Percentiles rank a stretch among this genome's conserved stretches.
Evolutionary conservation across 73 alveolate genomes (phyloP).

Genomic region (Tetrahymena malaccensis): DNA sequence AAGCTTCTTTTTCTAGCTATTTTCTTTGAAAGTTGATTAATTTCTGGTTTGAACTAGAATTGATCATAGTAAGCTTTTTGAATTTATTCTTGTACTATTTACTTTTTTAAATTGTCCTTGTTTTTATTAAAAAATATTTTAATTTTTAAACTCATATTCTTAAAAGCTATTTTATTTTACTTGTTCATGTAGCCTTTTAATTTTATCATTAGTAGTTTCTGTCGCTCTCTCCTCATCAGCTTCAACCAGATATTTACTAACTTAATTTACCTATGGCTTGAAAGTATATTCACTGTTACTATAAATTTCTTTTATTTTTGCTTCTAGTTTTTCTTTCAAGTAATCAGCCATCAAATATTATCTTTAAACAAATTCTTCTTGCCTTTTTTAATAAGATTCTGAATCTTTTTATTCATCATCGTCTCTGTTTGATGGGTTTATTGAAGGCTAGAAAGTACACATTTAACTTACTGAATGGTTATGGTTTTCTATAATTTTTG

Average conservation of each 20-base stretch:
- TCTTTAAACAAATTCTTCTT: neutral
- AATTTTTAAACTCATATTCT: neutral
- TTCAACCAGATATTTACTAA: conserved; percentile 17
- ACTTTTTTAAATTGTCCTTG: conserved; percentile 26
- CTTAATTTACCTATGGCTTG: conserved; percentile 17
- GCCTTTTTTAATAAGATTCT: neutral
- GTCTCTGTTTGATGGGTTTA: conserved; percentile 14
- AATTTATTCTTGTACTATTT: conserved; percentile 13
- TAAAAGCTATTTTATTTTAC: neutral
- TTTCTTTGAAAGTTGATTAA: conserved; percentile 1
- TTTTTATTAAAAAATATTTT: neutral
- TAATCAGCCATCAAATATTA: conserved; percentile 41
- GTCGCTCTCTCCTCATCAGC: conserved; percentile 33
- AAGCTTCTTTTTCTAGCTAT: conserved; percentile 19
- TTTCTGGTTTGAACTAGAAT: conserved; percentile 23
- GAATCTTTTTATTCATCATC: neutral
- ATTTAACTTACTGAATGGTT: neutral
- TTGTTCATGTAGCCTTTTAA: conserved; percentile 9
- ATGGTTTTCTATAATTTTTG: neutral
- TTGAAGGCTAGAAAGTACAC: conserved; percentile 35
- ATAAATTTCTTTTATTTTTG: conserved; percentile 5
- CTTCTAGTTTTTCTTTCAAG: conserved; percentile 28
- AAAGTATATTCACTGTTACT: conserved; percentile 13
- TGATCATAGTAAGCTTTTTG: conserved; percentile 27
- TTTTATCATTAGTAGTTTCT: conserved; percentile 11